Evolutionary conservation across 208 protist species (phyloP), one percentile per base, ranked within the genome.

Genomic region (Acanthamoeba culbertsoni): DNA sequence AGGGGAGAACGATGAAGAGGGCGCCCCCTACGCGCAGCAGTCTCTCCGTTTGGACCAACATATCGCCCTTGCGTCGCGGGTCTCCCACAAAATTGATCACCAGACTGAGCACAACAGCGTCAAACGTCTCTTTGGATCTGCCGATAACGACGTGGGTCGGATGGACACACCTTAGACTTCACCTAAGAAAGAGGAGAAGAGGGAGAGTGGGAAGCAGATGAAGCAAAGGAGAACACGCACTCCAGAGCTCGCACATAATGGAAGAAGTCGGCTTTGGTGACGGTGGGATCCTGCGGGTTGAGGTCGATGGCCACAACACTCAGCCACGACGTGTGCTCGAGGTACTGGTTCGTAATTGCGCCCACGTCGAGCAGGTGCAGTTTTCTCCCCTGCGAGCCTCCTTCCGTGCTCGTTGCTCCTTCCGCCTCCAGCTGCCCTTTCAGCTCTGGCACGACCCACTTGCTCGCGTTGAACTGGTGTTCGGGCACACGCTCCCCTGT

Each of bases 281-380:
- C 92, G 43, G 73, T 57, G 8, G 92, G 77, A 37, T 94, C 40
- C 23, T 77, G 82, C 14, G 92, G 82, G 42, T 94, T 65, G 63
- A 94, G 92, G 63, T 94, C 92, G 28, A 94, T 94, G 16, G 92
- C 57, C 2, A 68, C 88, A 1, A 71, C 63, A 20, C 53, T 8
- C 26, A 90, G 57, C 92, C 63, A 94, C 45, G 35, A 35, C 2
- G 20, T 26, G 40, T 91, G 40, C 31, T 73, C 48, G 42, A 51
- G 46, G 57, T 90, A 94, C n/a, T 94, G 92, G 33, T 94, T 94
- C 75, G n/a, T 94, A 37, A 94, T 86, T 12, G 92, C 92, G 20
- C 92, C 92, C 14, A 94, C 92, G 82, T 94, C 92, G 31, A 94
- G 53, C 82, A 94, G 40, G 10, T 77, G 73, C 42, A 94, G 62